Percentiles rank a stretch among this genome's conserved stretches.
These are phyloP conservation scores for Fraxinus sp. DNA, from an alignment of 305 asterid genomes.

Conservation along the genomic window DNA sequence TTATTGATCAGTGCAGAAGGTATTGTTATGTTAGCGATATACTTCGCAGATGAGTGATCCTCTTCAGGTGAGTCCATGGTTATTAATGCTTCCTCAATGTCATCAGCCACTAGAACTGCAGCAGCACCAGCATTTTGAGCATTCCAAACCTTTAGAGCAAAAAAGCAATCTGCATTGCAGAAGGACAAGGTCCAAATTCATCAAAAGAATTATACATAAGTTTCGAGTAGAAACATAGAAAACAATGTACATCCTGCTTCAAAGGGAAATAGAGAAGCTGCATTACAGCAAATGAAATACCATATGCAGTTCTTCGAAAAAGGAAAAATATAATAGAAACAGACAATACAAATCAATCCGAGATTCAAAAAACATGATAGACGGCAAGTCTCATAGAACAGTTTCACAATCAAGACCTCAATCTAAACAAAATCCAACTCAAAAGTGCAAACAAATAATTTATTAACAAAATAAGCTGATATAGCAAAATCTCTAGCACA, in stretches of 20 bases:
- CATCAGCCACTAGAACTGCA: constrained; percentile 90
- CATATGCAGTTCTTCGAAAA: background rate
- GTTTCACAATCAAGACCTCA: background rate
- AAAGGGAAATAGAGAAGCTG: background rate
- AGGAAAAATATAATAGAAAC: background rate
- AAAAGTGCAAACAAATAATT: constrained; percentile 4
- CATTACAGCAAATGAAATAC: background rate
- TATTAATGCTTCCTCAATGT: constrained; percentile 68
- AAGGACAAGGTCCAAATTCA: constrained; percentile 12
- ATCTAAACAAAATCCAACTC: constrained; percentile 12
- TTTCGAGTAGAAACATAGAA: constrained; percentile 2
- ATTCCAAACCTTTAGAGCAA: constrained; percentile 95
- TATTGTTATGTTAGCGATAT: constrained; percentile 76
- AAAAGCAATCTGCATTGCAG: constrained; percentile 79
- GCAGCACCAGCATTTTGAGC: constrained; percentile 98
- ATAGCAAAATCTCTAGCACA: constrained; percentile 14
- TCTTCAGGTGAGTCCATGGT: constrained; percentile 98
- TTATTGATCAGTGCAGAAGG: constrained; percentile 82
- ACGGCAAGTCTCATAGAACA: background rate
- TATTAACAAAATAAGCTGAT: constrained; percentile 8
- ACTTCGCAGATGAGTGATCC: constrained; percentile 52
- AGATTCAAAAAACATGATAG: background rate
- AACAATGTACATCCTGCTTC: background rate
- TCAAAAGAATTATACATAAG: constrained; percentile 2
- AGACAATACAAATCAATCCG: background rate